Percentiles rank a stretch among this genome's conserved stretches.
phyloP scores from a whole-genome alignment of 2,329 filamentous ascomycete genomes.

The Penicillium sp. region DNA sequence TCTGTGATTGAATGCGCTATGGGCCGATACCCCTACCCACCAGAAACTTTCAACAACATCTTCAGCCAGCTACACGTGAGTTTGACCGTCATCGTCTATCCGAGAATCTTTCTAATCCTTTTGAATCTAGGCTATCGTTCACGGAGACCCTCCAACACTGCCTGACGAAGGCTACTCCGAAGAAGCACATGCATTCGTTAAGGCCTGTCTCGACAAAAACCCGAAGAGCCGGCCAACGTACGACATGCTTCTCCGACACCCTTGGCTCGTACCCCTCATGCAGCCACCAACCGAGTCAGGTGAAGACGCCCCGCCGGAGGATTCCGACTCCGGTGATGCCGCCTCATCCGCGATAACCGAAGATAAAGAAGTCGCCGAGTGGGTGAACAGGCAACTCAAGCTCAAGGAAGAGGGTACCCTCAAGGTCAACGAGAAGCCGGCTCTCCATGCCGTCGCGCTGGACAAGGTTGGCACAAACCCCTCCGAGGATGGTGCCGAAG shows the following conservation, averaged over 20 bases:
- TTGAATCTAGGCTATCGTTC: slow-evolving; percentile 79
- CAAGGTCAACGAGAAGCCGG: slow-evolving; percentile 66
- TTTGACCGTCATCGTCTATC: slow-evolving; percentile 25
- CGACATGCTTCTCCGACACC: slow-evolving; percentile 81
- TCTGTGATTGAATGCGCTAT: slow-evolving; percentile 95
- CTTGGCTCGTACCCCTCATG: slow-evolving; percentile 77
- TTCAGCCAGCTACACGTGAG: slow-evolving; percentile 96
- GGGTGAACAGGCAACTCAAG: slow-evolving; percentile 75
- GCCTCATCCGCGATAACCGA: slow-evolving; percentile 52
- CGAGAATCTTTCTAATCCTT: slow-evolving; percentile 13
- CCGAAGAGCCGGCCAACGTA: slow-evolving; percentile 94
- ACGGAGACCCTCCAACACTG: slow-evolving; percentile 90
- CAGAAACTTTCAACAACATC: slow-evolving; percentile 96
- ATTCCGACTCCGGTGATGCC: slow-evolving; percentile 32
- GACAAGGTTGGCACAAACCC: slow-evolving; percentile 62
- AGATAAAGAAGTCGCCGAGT: slow-evolving; percentile 81
- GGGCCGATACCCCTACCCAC: slow-evolving; percentile 93
- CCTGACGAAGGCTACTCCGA: slow-evolving; percentile 77
- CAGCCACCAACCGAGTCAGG: slow-evolving; percentile 75
- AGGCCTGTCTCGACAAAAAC: slow-evolving; percentile 87
- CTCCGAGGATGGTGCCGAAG: slow-evolving; percentile 30
- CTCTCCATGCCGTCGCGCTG: slow-evolving; percentile 82
- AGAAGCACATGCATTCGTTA: slow-evolving; percentile 81
- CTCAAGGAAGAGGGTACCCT: slow-evolving; percentile 62
- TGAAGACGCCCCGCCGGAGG: slow-evolving; percentile 35